A percentile compares a stretch with the other conserved stretches of the same genome.
phyloP scores from a whole-genome alignment of 805 yeast species.

The Barnettozyma wickerhamii region DNA sequence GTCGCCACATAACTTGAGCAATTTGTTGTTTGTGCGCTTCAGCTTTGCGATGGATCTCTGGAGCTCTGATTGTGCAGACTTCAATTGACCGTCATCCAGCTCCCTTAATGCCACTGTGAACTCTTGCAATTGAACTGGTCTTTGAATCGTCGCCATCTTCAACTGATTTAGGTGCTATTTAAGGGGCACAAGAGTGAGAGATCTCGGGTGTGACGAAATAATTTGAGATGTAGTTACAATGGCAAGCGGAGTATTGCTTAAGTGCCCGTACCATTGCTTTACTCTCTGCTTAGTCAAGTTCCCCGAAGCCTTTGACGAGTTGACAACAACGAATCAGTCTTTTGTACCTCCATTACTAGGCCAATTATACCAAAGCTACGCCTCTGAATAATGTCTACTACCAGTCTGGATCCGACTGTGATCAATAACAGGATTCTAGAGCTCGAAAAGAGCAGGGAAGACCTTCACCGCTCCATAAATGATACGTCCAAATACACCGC shows the following conservation, averaged over 20 bases:
- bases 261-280: too few relatives aligned
- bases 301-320: too few relatives aligned
- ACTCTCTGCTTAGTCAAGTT: too few relatives aligned
- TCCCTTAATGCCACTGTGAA: conserved; percentile 51
- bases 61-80: conserved; percentile 30
- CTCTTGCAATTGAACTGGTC: conserved; percentile 41
- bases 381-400: too few relatives aligned
- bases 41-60: conserved; percentile 42
- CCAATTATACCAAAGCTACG: too few relatives aligned
- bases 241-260: too few relatives aligned
- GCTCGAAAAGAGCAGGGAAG: conserved; percentile 21
- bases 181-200: background rate
- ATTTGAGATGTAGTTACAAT: too few relatives aligned
- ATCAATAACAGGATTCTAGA: conserved; percentile 25
- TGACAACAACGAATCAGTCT: background rate
- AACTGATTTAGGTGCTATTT: background rate
- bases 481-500: conserved; percentile 8
- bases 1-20: conserved; percentile 22
- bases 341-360: background rate
- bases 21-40: conserved; percentile 45
- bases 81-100: conserved; percentile 42
- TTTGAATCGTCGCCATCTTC: conserved; percentile 29
- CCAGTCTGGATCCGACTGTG: conserved; percentile 22
- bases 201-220: too few relatives aligned
- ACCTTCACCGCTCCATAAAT: conserved; percentile 12